Percentiles rank a stretch among this genome's conserved stretches.
Evolutionary conservation across 176 grass and related monocot species (phyloP).

Genomic region (Calamus simplicifolius): DNA sequence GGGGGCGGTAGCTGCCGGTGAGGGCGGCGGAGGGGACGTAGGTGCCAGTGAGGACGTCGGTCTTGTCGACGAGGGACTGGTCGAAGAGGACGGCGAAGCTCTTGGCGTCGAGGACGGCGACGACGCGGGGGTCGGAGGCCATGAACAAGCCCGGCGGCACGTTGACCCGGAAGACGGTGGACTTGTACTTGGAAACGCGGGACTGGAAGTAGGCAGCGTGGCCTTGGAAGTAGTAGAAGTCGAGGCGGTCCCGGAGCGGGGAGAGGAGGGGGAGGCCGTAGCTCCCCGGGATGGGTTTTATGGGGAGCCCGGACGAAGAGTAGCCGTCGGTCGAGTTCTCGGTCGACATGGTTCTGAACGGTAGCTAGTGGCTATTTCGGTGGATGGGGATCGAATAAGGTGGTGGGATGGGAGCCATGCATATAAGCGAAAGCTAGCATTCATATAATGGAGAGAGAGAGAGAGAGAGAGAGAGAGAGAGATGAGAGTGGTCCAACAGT

Average conservation of each 20-base stretch:
- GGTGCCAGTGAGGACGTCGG: conserved; percentile 60
- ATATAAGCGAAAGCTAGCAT: too few species aligned
- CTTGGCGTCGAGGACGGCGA: conserved; percentile 66
- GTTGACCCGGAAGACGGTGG: conserved; percentile 64
- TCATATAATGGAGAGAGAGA: too few species aligned
- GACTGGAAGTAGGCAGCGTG: conserved; percentile 49
- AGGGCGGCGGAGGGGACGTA: conserved; percentile 43
- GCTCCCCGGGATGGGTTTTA: conserved; percentile 44
- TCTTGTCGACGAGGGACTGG: conserved; percentile 49
- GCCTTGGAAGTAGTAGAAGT: conserved; percentile 79
- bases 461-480: too few species aligned
- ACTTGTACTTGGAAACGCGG: conserved; percentile 41
- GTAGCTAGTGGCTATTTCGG: too few species aligned
- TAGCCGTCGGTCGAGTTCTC: too few species aligned
- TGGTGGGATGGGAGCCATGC: too few species aligned
- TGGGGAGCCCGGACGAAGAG: conserved; percentile 36
- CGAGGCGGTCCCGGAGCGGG: conserved; percentile 43
- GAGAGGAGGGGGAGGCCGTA: conserved; percentile 54
- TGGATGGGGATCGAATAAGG: too few species aligned
- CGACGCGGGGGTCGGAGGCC: conserved; percentile 29
- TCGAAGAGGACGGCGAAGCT: conserved; percentile 69
- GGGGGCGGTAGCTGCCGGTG: conserved; percentile 44
- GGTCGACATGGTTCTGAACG: too few species aligned
- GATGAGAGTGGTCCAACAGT: too few species aligned
- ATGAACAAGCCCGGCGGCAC: conserved; percentile 54